Evolutionary conservation across 2,329 filamentous ascomycete genomes (phyloP), one percentile per base, ranked within the genome.

Genomic region (Fusarium floridanum): DNA sequence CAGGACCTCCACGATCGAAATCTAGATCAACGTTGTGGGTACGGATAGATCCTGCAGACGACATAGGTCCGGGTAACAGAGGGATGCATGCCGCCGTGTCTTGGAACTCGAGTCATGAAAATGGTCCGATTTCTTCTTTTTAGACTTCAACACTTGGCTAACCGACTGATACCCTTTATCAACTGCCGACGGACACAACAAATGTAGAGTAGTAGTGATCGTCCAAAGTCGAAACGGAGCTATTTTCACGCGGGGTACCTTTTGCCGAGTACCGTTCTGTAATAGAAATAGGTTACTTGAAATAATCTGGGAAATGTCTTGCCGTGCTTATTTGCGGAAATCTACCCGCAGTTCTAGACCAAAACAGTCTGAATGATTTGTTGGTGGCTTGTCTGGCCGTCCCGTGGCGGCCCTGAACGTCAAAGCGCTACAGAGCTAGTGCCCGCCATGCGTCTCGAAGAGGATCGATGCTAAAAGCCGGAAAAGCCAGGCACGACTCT

Each of bases 11-110:
- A 37, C 36, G 34, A 37, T 59, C 36, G 34, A 9, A 59, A 59
- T 59, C 56, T 59, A 59, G 56, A 59, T 59, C 34, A 39, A n/a
- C 34, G 34, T 9, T 57, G 56, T 59, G 56, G 56, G 56, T 59
- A 59, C 36, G 56, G 56, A 59, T 59, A 59, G 56, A 59, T 29
- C 56, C 56, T 20, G 56, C 17, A 27, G 32, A 57, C 8, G 32
- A 37, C 16, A 59, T 39, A 39, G 22, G 56, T 20, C 20, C 56
- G 56, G 34, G 34, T 39, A n/a, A n/a, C 34, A 41, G 34, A 10
- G 34, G 22, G 22, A 20, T 55, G 48, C 17, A 20, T 41, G 55
- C 3, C 32, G 14, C 2, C 24, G 12, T 20, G 53, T 56, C 32
- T 36, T 36, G 53, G 29, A 32, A 27, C 32, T 57, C 3, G 53